phyloP scores from a whole-genome alignment of 305 asterid genomes.

The Petunia hybrid region DNA sequence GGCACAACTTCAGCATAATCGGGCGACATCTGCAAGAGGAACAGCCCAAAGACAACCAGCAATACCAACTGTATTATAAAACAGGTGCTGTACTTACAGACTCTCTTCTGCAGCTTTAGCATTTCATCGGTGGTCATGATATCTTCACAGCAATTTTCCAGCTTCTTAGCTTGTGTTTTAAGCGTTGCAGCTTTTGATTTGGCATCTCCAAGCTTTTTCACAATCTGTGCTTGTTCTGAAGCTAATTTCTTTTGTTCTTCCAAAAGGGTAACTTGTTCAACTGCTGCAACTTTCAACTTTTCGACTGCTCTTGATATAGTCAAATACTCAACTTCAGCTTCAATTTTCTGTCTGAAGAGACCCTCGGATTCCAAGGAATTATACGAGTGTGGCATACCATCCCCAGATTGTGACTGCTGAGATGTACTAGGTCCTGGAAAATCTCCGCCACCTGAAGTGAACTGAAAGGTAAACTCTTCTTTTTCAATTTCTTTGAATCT shows the following conservation, averaged over 20 bases:
- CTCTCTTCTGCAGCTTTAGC: conserved; percentile 52
- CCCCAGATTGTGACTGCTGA: conserved; percentile 38
- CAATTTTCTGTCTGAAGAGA: conserved; percentile 62
- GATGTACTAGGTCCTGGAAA: conserved; percentile 36
- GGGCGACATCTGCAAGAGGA: conserved; percentile 50
- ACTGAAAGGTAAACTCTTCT: conserved; percentile 44
- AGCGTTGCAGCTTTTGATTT: conserved; percentile 55
- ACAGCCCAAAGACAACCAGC: conserved; percentile 45
- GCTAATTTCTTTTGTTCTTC: conserved; percentile 55
- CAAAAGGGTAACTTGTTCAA: conserved; percentile 54
- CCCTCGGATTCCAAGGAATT: conserved; percentile 46
- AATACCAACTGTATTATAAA: conserved; percentile 57
- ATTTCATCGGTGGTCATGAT: conserved; percentile 49
- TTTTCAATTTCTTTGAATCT: conserved; percentile 62
- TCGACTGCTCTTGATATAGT: conserved; percentile 42
- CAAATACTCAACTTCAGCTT: conserved; percentile 74
- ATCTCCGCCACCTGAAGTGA: conserved; percentile 35
- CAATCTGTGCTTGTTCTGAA: conserved; percentile 57
- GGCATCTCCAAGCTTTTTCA: conserved; percentile 57
- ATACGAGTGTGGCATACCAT: conserved; percentile 35
- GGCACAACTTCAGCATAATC: conserved; percentile 57
- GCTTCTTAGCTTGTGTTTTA: conserved; percentile 50
- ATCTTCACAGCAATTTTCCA: conserved; percentile 54
- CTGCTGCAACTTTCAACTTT: conserved; percentile 30
- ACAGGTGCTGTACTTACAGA: conserved; percentile 59